A percentile compares a stretch with the other conserved stretches of the same genome.
phyloP scores from a whole-genome alignment of 441 rosid species.

The Omphalea diandra region DNA sequence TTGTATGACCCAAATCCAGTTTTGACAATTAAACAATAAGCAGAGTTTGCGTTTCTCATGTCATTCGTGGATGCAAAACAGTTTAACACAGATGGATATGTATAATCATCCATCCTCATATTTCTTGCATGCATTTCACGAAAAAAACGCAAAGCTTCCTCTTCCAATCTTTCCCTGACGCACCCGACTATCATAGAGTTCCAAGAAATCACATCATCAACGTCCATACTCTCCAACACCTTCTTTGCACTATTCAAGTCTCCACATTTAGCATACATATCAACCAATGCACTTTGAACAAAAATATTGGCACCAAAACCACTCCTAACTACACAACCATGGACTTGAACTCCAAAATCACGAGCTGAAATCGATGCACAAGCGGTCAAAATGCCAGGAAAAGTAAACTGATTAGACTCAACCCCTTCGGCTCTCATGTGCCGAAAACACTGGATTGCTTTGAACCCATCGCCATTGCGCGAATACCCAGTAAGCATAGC shows the following conservation, averaged over 20 bases:
- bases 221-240: constrained; percentile 45
- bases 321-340: constrained; percentile 57
- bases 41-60: constrained; percentile 42
- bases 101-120: constrained; percentile 64
- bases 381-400: constrained; percentile 76
- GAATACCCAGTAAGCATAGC: constrained; percentile 83
- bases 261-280: constrained; percentile 82
- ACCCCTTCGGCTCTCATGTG: constrained; percentile 57
- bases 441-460: constrained; percentile 62
- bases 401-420: constrained; percentile 67
- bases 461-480: constrained; percentile 47
- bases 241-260: constrained; percentile 57
- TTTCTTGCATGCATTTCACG: constrained; percentile 54
- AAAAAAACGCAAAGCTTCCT: constrained; percentile 64
- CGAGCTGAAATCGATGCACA: constrained; percentile 49
- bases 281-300: constrained; percentile 76
- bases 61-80: constrained; percentile 52
- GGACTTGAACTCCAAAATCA: constrained; percentile 70
- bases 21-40: constrained; percentile 71
- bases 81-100: constrained; percentile 68
- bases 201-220: constrained; percentile 69
- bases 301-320: constrained; percentile 63
- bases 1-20: constrained; percentile 62
- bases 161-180: constrained; percentile 58
- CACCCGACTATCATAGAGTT: constrained; percentile 80